Evolutionary conservation across 73 alveolate genomes (phyloP).

Genomic region (Blepharisma stoltei): DNA sequence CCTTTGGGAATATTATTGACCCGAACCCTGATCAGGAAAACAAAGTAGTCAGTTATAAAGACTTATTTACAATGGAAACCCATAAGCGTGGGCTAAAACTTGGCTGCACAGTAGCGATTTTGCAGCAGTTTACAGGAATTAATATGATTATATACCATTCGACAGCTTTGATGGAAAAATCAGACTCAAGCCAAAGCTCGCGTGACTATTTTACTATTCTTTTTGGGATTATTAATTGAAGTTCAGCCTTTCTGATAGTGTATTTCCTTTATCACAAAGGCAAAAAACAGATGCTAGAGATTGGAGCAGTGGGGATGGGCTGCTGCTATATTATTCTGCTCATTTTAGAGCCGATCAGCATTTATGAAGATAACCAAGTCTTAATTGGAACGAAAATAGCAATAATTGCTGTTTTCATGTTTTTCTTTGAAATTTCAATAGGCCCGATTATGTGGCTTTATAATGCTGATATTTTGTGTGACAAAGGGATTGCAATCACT

Average conservation of each 20-base stretch:
- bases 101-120: constrained; percentile 18
- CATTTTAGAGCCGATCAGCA: not conserved
- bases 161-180: not conserved
- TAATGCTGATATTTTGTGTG: constrained; percentile 44
- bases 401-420: constrained; percentile 11
- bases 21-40: not conserved
- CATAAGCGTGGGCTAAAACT: not conserved
- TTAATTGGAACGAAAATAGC: not conserved
- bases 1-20: not conserved
- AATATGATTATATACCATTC: not conserved
- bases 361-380: not conserved
- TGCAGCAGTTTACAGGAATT: constrained; percentile 21
- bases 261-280: not conserved
- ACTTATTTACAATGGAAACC: not conserved
- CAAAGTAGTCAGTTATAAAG: not conserved
- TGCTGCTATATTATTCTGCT: not conserved
- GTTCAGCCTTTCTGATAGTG: not conserved
- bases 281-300: not conserved
- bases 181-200: no score
- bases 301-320: constrained; percentile 19
- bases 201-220: not conserved
- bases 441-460: constrained; percentile 56
- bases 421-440: constrained; percentile 37
- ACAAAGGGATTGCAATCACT: constrained; percentile 40
- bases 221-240: not conserved